Evolutionary conservation across 2,329 filamentous ascomycete species (phyloP), one percentile per base, ranked within the genome.

Genomic region (Ophiognomonia clavigignenti-juglandacearum): DNA sequence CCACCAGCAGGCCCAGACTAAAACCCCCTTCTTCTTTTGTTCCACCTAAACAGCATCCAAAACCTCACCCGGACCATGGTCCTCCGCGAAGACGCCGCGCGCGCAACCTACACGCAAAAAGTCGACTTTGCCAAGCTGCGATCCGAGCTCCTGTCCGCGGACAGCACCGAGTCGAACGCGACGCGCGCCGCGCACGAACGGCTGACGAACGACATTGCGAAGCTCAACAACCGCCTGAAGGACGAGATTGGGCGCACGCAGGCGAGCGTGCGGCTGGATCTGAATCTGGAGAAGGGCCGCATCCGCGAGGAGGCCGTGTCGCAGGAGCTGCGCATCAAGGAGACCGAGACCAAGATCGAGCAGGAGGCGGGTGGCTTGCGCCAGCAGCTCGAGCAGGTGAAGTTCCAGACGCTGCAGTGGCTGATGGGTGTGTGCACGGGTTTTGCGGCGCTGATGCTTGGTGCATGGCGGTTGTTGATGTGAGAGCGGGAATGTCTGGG

Each of bases 51-150:
- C 54, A 88, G 88, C 64, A 97, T 98, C 58, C 92, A 96, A 65
- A 97, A 97, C 67, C 78, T 98, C 41, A 97, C 92, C 1, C 84
- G 92, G 54, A 97, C 92, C 14, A 98, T 98, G 93, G 93, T 98
- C 35, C 80, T 96, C 39, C 88, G 91, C 61, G 93, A 98, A 70
- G 93, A 96, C 69, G 82, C 88, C 53, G 86, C 88, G 60, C 87
- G 88, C 61, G 85, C 86, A 23, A 85, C 82, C 3, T 86, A 86
- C 64, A 84, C 82, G 2, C 83, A 97, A 64, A 97, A 97, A 67
- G 93, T 97, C 54, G 93, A 98, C 70, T 97, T 98, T 63, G 91
- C 92, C 52, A 96, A 97, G 72, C 82, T 97, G 36, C 88, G 93
- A 56, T 95, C 89, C 48, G 93, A 98, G 67, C 82, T 98, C 19